Evolutionary conservation across 306 rosid genomes (phyloP).

Genomic region (Sechiopsis laciniata): DNA sequence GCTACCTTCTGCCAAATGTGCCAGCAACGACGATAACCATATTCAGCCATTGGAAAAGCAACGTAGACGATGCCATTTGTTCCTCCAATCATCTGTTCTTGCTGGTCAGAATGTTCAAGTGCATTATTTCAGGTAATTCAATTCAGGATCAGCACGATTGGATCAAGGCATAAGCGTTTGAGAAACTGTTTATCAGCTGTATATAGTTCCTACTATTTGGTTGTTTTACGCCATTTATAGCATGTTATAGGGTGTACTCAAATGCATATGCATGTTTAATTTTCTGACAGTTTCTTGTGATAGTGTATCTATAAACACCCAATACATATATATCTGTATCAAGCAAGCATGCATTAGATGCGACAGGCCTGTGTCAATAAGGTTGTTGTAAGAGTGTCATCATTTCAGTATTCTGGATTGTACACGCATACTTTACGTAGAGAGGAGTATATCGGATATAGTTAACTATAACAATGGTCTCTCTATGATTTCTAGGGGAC

Average conservation of each 20-base stretch:
- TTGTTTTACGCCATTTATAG: slow-evolving; percentile 2
- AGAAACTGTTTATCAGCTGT: slow-evolving; percentile 17
- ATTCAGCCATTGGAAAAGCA: slow-evolving; percentile 9
- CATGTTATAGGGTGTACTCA: neutral
- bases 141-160: neutral
- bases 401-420: neutral
- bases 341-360: slow-evolving; percentile 9
- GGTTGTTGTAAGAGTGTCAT: slow-evolving; percentile 8
- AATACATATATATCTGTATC: slow-evolving; percentile 14
- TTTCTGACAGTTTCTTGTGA: slow-evolving; percentile 5
- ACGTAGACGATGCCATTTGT: slow-evolving; percentile 16
- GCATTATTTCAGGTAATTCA: slow-evolving; percentile 14
- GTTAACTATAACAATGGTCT: neutral
- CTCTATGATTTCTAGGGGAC: neutral
- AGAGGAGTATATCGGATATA: neutral
- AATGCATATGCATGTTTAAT: neutral
- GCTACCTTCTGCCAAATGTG: slow-evolving; percentile 40
- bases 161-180: neutral
- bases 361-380: neutral
- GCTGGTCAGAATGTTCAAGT: neutral
- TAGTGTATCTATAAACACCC: neutral
- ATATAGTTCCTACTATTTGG: slow-evolving; percentile 17
- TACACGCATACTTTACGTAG: neutral
- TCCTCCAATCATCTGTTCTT: neutral
- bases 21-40: slow-evolving; percentile 33